Evolutionary conservation across 208 protist genomes (phyloP).

Genomic region (Willaertia magna): DNA sequence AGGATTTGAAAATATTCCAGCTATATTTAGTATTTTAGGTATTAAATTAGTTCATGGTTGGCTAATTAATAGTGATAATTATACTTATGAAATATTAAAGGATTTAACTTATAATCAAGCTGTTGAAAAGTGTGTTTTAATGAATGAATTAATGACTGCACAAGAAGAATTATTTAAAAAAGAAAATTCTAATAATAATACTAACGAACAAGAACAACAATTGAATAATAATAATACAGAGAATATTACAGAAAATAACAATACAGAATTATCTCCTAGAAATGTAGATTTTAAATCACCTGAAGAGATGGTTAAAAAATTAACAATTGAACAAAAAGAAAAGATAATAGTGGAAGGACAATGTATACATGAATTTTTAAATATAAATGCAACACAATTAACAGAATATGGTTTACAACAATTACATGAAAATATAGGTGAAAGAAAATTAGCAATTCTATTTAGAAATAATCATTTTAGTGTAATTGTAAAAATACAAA

Average conservation of each 20-base stretch:
- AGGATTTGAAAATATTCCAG: not conserved
- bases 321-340: not conserved
- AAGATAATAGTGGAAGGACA: not conserved
- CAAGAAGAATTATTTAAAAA: not conserved
- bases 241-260: no score
- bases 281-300: not conserved
- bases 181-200: not conserved
- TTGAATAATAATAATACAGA: no score
- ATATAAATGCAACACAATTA: not conserved
- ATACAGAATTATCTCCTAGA: no score
- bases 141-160: not conserved
- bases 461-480: slow-evolving; percentile 17
- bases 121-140: slow-evolving; percentile 1
- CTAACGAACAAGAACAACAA: not conserved
- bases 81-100: not conserved
- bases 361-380: not conserved
- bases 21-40: not conserved
- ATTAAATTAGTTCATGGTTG: slow-evolving; percentile 1
- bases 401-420: not conserved
- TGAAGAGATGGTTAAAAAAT: not conserved
- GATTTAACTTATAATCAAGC: not conserved
- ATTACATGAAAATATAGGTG: not conserved
- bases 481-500: not conserved
- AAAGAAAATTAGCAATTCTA: not conserved
- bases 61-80: not conserved